These are phyloP conservation scores for Chamaecyparis obtusa DNA, from an alignment of 75 land plant genomes.

Conservation along the genomic window DNA sequence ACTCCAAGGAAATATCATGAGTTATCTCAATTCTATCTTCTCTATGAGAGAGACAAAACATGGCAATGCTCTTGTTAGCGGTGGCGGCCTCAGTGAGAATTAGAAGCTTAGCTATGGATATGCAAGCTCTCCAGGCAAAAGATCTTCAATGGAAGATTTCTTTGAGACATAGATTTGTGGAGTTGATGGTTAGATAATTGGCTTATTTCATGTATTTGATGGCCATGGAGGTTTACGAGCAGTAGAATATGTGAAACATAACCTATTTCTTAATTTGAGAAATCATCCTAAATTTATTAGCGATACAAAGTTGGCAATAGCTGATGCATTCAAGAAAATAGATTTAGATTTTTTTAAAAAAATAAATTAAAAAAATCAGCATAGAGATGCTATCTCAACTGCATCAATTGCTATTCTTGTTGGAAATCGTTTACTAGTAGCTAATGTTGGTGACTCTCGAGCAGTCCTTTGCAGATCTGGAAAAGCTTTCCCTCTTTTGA, in stretches of 20 bases:
- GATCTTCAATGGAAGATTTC: constrained; percentile 95
- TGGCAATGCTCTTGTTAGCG: not conserved
- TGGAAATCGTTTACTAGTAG: constrained; percentile 83
- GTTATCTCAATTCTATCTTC: not conserved
- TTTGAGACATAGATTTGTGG: constrained; percentile 77
- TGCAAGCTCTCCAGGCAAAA: constrained; percentile 84
- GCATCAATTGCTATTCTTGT: constrained; percentile 94
- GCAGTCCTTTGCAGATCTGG: constrained; percentile 91
- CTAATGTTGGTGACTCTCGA: constrained; percentile 94
- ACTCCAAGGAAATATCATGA: not conserved
- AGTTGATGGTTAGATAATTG: constrained; percentile 77
- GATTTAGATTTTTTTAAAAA: constrained; percentile 88
- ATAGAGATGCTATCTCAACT: constrained; percentile 95
- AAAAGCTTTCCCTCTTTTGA: constrained; percentile 71
- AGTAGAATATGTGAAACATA: constrained; percentile 78
- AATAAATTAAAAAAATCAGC: constrained; percentile 65
- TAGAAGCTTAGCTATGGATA: constrained; percentile 88
- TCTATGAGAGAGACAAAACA: not conserved
- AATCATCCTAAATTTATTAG: constrained; percentile 77
- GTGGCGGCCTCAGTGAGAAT: constrained; percentile 39
- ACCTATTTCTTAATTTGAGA: constrained; percentile 73
- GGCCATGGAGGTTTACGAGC: constrained; percentile 90
- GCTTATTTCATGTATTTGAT: constrained; percentile 95
- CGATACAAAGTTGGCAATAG: constrained; percentile 84
- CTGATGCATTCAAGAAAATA: constrained; percentile 85